Base-by-base conservation (phyloP, 2,329 filamentous ascomycete species). In the Dryadomyces quercivorus region DNA sequence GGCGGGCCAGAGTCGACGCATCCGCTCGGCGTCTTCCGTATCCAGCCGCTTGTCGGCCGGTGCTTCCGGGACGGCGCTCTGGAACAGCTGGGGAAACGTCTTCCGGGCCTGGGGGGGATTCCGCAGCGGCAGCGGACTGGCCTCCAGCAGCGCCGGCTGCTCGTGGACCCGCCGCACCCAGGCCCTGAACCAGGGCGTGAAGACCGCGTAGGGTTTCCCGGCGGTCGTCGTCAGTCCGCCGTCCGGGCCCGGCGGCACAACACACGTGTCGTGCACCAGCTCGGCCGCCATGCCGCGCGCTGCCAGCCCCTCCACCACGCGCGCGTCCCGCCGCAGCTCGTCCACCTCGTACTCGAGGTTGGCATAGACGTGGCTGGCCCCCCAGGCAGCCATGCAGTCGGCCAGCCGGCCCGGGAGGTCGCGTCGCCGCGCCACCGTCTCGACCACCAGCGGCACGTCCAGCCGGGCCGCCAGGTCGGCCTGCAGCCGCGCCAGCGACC, bases 311-410 rank as follows among this genome's bases (percentile, higher is more conserved):
- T 22, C 22, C 10, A 49, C 46, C 46, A 36, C 26, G 16, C 16
- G 13, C 3, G 46, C 31, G 6, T 49, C 46, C 26, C 46, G 46
- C n/a, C 44, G 44, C 89, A 93, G 69, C 69, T 95, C 91, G 64
- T 96, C 91, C 0, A 94, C 88, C 66, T 95, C 91, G 63, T 95
- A 95, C 65, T 95, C 90, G 55, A 90, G 81, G 64, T 95, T 95
- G 50, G 86, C 82, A 62, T 82, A 94, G 2, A 95, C 60, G 62
- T 93, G 86, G 50, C 75, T 84, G 1, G 81, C 85, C 0, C 79
- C 80, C 89, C 88, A 95, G 57, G 81, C 71, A 34, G 80, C 71
- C 65, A 86, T 79, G 44, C 91, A 70, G 52, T 83, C 76, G 2
- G 86, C 61, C 10, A 95, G 72, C 4, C 82, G 73, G 1, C 66